Percentiles rank a stretch among this genome's conserved stretches.
Evolutionary conservation across 345 rosid species (phyloP).

Genomic region (Trapa incisa): DNA sequence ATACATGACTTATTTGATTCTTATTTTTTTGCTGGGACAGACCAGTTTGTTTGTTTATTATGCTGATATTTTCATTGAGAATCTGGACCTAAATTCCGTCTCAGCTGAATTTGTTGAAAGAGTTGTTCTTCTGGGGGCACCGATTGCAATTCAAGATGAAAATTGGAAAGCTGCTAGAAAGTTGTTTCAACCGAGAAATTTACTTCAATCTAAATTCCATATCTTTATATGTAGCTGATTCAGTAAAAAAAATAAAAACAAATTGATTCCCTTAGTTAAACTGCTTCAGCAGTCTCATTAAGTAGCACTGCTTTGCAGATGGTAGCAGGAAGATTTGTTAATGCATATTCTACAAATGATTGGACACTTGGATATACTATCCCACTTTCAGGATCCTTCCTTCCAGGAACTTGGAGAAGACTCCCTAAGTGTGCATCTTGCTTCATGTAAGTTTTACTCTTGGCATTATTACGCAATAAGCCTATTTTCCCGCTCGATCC

Average conservation of each 20-base stretch:
- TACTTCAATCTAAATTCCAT: background rate
- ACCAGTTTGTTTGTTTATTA: background rate
- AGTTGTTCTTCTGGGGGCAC: slow-evolving; percentile 92
- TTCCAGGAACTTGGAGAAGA: slow-evolving; percentile 4
- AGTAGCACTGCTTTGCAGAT: slow-evolving; percentile 37
- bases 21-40: background rate
- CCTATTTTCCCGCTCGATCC: background rate
- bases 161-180: slow-evolving; percentile 81
- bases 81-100: slow-evolving; percentile 12
- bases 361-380: slow-evolving; percentile 85
- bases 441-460: background rate
- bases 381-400: slow-evolving; percentile 45
- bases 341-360: slow-evolving; percentile 74
- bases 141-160: slow-evolving; percentile 63
- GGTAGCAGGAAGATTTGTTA: slow-evolving; percentile 95
- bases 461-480: background rate
- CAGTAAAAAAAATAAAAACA: no score
- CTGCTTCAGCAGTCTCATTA: background rate
- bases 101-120: slow-evolving; percentile 88
- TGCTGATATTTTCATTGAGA: background rate
- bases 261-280: background rate
- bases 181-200: slow-evolving; percentile 25
- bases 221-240: background rate
- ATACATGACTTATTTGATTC: background rate
- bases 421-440: background rate